These are phyloP conservation scores for Cyberlindnera mrakii DNA, from an alignment of 805 yeast species.

Conservation along the genomic window DNA sequence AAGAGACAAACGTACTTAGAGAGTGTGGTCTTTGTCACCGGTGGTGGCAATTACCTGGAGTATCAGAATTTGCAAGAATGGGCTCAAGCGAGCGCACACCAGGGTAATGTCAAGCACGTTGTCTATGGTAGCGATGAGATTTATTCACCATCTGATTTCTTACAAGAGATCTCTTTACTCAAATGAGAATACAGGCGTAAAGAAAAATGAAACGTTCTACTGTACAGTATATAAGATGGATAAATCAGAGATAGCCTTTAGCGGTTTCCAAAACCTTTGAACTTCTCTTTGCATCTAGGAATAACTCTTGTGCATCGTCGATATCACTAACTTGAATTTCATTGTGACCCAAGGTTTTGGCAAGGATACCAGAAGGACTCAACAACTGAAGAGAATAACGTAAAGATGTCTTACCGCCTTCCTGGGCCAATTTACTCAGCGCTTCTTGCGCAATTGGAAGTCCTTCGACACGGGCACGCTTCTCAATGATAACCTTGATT, in stretches of 20 bases:
- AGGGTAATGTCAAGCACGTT: slow-evolving; percentile 46
- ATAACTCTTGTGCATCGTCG: slow-evolving; percentile 76
- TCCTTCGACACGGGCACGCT: slow-evolving; percentile 75
- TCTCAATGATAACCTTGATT: slow-evolving; percentile 72
- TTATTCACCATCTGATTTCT: slow-evolving; percentile 61
- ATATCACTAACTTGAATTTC: slow-evolving; percentile 67
- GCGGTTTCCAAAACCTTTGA: slow-evolving; percentile 51
- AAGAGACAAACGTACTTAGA: slow-evolving; percentile 76
- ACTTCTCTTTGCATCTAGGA: slow-evolving; percentile 82
- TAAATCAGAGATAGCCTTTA: slow-evolving; percentile 26
- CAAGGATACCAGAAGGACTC: slow-evolving; percentile 83
- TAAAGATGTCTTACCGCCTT: slow-evolving; percentile 74
- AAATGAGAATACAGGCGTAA: slow-evolving; percentile 25
- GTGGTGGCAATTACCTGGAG: slow-evolving; percentile 94
- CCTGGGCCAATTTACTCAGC: slow-evolving; percentile 61
- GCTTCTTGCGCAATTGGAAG: slow-evolving; percentile 64
- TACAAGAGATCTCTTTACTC: slow-evolving; percentile 56
- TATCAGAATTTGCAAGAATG: slow-evolving; percentile 93
- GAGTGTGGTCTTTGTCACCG: slow-evolving; percentile 85
- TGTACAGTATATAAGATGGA: not conserved
- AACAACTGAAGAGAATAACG: slow-evolving; percentile 89
- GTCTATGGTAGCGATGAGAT: slow-evolving; percentile 85
- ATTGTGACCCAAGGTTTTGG: slow-evolving; percentile 64
- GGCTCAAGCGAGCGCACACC: slow-evolving; percentile 38
- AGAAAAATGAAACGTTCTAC: not conserved